Conservation (phyloP, 768 basidiomycete species). For the Cubamyces sp. region DNA sequence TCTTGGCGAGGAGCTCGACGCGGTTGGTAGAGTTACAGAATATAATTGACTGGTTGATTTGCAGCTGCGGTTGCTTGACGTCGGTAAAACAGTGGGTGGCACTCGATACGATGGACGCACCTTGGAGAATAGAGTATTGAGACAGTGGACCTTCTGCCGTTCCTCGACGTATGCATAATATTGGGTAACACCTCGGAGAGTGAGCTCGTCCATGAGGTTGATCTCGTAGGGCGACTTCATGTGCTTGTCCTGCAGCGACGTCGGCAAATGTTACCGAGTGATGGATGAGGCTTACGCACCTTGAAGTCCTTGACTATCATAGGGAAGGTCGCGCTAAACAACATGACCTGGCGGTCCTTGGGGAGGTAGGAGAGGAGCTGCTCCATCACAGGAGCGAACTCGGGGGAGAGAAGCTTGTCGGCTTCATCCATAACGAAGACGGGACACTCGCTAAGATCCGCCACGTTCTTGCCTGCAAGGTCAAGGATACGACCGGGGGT, state of each 20-base stretch:
- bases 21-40: conserved; percentile 99
- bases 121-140: conserved; percentile 99
- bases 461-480: conserved; percentile 89
- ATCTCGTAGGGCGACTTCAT: conserved; percentile 97
- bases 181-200: conserved; percentile 97
- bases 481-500: conserved; percentile 97
- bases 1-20: conserved; percentile 98
- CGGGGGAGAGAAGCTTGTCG: conserved; percentile 95
- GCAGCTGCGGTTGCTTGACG: conserved; percentile 59
- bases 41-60: conserved; percentile 99
- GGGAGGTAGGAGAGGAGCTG: conserved; percentile 88
- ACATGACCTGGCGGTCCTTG: conserved; percentile 90
- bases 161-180: conserved; percentile 99
- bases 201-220: conserved; percentile 99
- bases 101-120: conserved; percentile 43
- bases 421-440: conserved; percentile 99
- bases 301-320: conserved; percentile 99
- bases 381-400: conserved; percentile 99
- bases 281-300: conserved; percentile 45
- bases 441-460: conserved; percentile 91
- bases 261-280: conserved; percentile 10
- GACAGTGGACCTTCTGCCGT: conserved; percentile 98
- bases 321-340: conserved; percentile 99
- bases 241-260: conserved; percentile 78
- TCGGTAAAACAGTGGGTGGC: conserved; percentile 1